Percentiles rank a stretch among this genome's conserved stretches.
These are phyloP conservation scores for Hordeum marinum DNA, from an alignment of 176 grass and related monocot species.

Conservation along the genomic window DNA sequence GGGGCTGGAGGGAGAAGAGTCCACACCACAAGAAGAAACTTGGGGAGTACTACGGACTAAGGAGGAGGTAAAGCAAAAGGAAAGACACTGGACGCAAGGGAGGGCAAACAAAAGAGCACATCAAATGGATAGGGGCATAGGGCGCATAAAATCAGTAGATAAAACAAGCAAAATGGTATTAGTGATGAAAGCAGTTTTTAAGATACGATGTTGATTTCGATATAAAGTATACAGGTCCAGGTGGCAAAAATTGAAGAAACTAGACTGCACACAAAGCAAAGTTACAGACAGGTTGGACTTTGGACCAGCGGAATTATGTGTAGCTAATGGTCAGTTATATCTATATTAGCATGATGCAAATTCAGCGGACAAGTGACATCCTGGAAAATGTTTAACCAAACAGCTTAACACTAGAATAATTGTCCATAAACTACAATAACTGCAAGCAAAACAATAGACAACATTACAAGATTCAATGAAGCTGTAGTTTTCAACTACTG, in stretches of 20 bases:
- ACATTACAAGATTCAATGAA: background rate
- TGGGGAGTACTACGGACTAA: background rate
- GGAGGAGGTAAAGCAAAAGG: background rate
- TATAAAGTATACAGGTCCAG: background rate
- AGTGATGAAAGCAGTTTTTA: background rate
- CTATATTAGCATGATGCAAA: background rate
- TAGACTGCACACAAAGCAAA: background rate
- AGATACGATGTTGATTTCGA: background rate
- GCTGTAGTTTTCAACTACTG: background rate
- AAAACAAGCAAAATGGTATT: background rate
- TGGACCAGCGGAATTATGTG: background rate
- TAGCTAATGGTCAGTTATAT: background rate
- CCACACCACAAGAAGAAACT: background rate
- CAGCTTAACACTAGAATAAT: background rate
- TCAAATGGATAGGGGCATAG: no score
- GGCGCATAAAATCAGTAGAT: no score
- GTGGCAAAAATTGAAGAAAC: background rate
- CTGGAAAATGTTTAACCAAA: background rate
- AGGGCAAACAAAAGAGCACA: background rate
- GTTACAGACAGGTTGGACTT: background rate
- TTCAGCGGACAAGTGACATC: background rate
- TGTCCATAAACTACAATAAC: background rate
- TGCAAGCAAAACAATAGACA: background rate
- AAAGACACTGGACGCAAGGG: background rate
- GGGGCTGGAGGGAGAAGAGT: background rate